phyloP scores from a whole-genome alignment of 495 filamentous ascomycete species.

The Daldinia vernicosa region DNA sequence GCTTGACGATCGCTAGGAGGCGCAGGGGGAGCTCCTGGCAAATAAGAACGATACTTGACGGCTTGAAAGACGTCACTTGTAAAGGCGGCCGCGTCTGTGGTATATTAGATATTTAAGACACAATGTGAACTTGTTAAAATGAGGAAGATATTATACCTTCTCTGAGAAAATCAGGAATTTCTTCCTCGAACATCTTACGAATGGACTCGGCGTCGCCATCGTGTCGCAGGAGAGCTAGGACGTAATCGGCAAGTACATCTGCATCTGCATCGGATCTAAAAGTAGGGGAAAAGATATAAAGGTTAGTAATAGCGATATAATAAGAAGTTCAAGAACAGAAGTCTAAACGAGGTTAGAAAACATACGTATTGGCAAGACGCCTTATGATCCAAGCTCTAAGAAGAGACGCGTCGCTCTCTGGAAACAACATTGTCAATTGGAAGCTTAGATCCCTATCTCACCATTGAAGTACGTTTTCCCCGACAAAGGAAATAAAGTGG shows the following conservation, averaged over 20 bases:
- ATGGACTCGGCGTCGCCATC: constrained; percentile 80
- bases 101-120: neutral
- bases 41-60: constrained; percentile 69
- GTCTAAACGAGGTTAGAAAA: constrained; percentile 15
- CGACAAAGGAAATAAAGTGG: neutral
- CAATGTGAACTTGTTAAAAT: constrained; percentile 15
- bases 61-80: constrained; percentile 87
- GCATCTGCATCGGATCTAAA: constrained; percentile 90
- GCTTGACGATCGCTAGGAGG: constrained; percentile 28
- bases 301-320: constrained; percentile 21
- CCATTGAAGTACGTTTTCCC: constrained; percentile 10
- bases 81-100: constrained; percentile 73
- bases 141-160: constrained; percentile 64
- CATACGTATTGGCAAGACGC: constrained; percentile 90
- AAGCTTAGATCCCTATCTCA: neutral
- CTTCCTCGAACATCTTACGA: constrained; percentile 74
- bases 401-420: constrained; percentile 74
- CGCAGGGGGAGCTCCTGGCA: constrained; percentile 60
- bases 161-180: constrained; percentile 87
- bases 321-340: neutral
- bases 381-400: constrained; percentile 92
- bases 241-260: constrained; percentile 94
- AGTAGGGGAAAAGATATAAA: constrained; percentile 18
- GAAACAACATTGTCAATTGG: constrained; percentile 71
- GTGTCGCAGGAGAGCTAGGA: constrained; percentile 85